Evolutionary conservation across 176 grass and related monocot genomes (phyloP).

Genomic region (Oryza glaberrima): DNA sequence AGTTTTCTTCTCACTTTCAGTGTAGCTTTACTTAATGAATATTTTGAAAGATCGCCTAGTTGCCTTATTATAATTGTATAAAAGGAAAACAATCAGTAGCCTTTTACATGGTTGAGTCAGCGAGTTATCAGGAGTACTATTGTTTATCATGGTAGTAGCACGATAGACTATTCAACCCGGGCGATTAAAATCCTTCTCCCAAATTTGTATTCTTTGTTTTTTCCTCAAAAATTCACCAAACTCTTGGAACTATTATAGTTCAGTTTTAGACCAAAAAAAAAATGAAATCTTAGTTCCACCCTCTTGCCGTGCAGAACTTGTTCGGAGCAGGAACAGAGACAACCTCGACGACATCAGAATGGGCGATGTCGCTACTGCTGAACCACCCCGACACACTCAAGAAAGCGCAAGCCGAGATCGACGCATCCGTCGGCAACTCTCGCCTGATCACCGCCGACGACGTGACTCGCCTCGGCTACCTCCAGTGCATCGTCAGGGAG

Average conservation of each 20-base stretch:
- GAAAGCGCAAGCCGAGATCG: constrained; percentile 58
- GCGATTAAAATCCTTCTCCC: too few relatives aligned
- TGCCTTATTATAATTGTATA: too few relatives aligned
- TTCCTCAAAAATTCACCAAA: not conserved
- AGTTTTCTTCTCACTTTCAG: not conserved
- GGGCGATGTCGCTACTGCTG: constrained; percentile 69
- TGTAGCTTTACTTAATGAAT: too few relatives aligned
- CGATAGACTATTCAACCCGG: not conserved
- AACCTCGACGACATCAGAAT: constrained; percentile 53
- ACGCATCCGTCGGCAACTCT: constrained; percentile 33
- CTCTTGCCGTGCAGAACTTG: constrained; percentile 17
- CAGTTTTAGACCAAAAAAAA: too few relatives aligned
- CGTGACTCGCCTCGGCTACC: constrained; percentile 49
- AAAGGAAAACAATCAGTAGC: too few relatives aligned
- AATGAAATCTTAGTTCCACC: too few relatives aligned
- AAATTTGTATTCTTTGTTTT: not conserved
- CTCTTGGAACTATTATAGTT: not conserved
- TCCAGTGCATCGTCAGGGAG: constrained; percentile 65
- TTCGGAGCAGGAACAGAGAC: constrained; percentile 76
- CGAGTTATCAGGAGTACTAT: not conserved
- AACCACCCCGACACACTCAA: constrained; percentile 57
- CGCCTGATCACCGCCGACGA: constrained; percentile 53
- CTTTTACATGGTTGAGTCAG: too few relatives aligned
- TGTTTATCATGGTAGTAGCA: not conserved
- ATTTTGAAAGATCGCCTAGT: too few relatives aligned